Percentiles rank a stretch among this genome's conserved stretches.
These are phyloP conservation scores for Pseudogymnoascus verrucosus DNA, from an alignment of 2,329 filamentous ascomycete genomes.

Conservation along the genomic window DNA sequence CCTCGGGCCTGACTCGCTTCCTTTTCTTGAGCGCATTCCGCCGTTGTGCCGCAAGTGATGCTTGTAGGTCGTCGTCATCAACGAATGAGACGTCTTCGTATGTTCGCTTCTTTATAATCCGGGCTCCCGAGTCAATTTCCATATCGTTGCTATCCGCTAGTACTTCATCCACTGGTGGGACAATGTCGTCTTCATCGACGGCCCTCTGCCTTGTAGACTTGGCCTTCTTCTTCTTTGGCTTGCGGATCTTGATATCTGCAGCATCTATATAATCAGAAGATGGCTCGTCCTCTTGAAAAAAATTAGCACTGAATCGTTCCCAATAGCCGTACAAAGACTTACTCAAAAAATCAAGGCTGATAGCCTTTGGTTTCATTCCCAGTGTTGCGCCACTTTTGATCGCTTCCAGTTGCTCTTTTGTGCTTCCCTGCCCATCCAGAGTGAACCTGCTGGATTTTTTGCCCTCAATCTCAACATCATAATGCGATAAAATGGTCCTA, in stretches of 20 bases:
- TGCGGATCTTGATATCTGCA: conserved; percentile 85
- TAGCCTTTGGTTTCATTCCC: conserved; percentile 56
- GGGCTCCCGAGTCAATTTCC: conserved; percentile 62
- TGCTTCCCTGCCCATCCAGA: conserved; percentile 68
- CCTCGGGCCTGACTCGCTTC: conserved; percentile 77
- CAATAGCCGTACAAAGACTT: conserved; percentile 20
- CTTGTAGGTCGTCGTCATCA: conserved; percentile 89
- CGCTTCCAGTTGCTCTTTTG: conserved; percentile 53
- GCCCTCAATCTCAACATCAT: conserved; percentile 88
- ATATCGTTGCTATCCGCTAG: conserved; percentile 45
- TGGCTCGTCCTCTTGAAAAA: conserved; percentile 50
- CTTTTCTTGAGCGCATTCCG: conserved; percentile 82
- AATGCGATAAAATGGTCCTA: conserved; percentile 71
- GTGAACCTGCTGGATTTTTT: conserved; percentile 87
- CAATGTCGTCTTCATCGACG: conserved; percentile 53
- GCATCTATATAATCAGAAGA: conserved; percentile 83
- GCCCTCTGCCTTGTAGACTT: conserved; percentile 66
- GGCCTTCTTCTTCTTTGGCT: conserved; percentile 84
- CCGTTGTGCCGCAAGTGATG: conserved; percentile 74
- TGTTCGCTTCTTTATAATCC: conserved; percentile 51
- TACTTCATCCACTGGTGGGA: conserved; percentile 34
- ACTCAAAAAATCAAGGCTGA: conserved; percentile 69
- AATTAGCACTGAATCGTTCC: conserved; percentile 7
- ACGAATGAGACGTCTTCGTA: conserved; percentile 62
- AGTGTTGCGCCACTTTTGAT: conserved; percentile 41